Base-by-base conservation (phyloP, 306 rosid species). In the Begonia peltatifolia region DNA sequence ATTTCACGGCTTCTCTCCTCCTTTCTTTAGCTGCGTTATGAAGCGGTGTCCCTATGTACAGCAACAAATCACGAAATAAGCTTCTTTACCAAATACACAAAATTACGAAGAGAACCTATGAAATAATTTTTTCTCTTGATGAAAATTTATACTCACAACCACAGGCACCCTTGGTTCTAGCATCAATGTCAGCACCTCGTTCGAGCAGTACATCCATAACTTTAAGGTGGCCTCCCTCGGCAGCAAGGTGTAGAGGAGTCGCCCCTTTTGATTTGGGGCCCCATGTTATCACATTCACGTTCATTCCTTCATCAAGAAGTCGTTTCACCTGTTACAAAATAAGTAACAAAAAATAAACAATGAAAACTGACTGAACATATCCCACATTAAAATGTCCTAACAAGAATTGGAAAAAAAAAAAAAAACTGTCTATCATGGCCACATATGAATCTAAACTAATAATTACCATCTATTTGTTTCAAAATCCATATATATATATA, bases 241-340 rank as follows among this genome's bases (percentile, higher is more conserved):
- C 95, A 48, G 95, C 97, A 50, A 90, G 95, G 74, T 86, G 97
- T 54, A 90, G 92, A 54, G 97, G 92, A 71, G 97, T 90, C 66
- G 81, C 68, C 44, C 95, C 97, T 74, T 86, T 70, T 2, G 82
- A 80, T 76, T 90, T 90, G 60, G 82, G 95, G 73, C 95, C 95
- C 83, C 92, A 83, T 18, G 95, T 84, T 47, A 54, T 46, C 22
- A 79, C 84, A 69, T 90, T 90, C 57, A 90, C 97, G 66, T 90
- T 87, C 84, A 86, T 80, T 66, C 97, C 97, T 54, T 79, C 76
- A 0, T 80, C 68, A 49, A 85, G 95, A 67, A 90, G 92, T 52
- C 73, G 82, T 53, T 68, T 86, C 56, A 90, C 97, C 97, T 90
- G 79, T 61, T 55, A 50, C 1, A 63, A 6, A 22, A 22, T 47